phyloP scores from a whole-genome alignment of 1,284 basidiomycete species.

The Trichosporon faecale region DNA sequence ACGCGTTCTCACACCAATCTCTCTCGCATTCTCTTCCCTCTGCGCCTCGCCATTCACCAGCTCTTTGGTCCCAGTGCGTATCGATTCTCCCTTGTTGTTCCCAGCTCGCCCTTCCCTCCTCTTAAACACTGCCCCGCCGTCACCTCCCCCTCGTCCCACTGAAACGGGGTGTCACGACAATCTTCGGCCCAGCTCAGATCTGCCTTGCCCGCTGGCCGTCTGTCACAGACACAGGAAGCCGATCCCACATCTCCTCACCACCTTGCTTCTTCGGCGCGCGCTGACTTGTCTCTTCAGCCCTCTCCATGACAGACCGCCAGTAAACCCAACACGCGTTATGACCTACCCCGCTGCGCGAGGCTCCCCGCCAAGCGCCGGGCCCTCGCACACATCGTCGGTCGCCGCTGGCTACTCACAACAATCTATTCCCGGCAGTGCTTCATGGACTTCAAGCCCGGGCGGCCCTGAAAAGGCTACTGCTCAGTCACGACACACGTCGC shows the following conservation, averaged over 20 bases:
- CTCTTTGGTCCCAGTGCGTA: background rate
- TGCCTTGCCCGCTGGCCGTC: background rate
- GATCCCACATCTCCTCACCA: background rate
- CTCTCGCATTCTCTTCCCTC: background rate
- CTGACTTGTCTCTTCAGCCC: slow-evolving; percentile 6
- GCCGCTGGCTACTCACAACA: slow-evolving; percentile 6
- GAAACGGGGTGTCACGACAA: background rate
- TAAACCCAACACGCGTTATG: slow-evolving; percentile 17
- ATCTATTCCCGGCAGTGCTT: background rate
- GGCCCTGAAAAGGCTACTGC: background rate
- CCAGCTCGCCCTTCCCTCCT: background rate
- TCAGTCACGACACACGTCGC: background rate
- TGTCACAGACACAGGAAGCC: background rate
- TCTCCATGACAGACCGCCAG: slow-evolving; percentile 19
- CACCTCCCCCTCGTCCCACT: background rate
- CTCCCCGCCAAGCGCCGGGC: slow-evolving; percentile 26
- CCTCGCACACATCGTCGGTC: background rate
- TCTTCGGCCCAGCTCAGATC: background rate
- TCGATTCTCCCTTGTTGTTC: background rate
- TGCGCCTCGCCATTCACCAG: background rate
- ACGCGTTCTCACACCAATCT: slow-evolving; percentile 3
- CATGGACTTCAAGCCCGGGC: slow-evolving; percentile 5
- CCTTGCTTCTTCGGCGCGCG: background rate
- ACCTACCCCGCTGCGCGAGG: slow-evolving; percentile 27
- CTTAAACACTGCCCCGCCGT: background rate